Evolutionary conservation across 192 early-diverging fungal species (phyloP).

Genomic region (Entomortierella chlamydospora): DNA sequence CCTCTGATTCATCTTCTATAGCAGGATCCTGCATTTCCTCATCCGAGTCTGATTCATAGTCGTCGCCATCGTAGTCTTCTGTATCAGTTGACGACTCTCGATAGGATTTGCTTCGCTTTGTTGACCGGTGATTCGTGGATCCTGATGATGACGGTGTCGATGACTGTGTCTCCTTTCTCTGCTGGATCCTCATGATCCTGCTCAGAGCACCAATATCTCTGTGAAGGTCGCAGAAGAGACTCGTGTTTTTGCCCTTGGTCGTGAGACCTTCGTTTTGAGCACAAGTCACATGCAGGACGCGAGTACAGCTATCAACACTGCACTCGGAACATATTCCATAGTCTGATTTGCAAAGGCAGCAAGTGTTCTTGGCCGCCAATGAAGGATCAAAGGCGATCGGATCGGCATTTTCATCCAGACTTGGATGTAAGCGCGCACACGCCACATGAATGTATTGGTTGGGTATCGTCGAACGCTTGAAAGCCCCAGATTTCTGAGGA

Average conservation of each 20-base stretch:
- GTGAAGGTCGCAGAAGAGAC: conserved; percentile 37
- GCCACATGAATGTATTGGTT: conserved; percentile 62
- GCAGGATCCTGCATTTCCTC: conserved; percentile 10
- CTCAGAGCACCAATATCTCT: conserved; percentile 22
- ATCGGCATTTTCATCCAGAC: conserved; percentile 29
- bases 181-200: conserved; percentile 27
- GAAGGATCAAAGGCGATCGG: conserved; percentile 49
- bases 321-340: conserved; percentile 39
- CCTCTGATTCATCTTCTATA: conserved; percentile 17
- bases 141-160: background rate
- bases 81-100: conserved; percentile 23
- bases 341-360: conserved; percentile 35
- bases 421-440: conserved; percentile 58
- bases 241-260: conserved; percentile 16
- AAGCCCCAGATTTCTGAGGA: conserved; percentile 49
- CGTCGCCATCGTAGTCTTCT: conserved; percentile 31
- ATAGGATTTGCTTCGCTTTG: conserved; percentile 41
- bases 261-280: conserved; percentile 27
- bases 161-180: conserved; percentile 3
- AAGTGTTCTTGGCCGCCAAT: conserved; percentile 29
- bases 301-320: conserved; percentile 21
- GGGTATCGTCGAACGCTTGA: conserved; percentile 55
- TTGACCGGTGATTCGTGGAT: conserved; percentile 15
- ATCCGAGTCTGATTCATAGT: conserved; percentile 20
- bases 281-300: conserved; percentile 48